phyloP scores from a whole-genome alignment of 345 rosid species.

The Hevea brasiliensis region DNA sequence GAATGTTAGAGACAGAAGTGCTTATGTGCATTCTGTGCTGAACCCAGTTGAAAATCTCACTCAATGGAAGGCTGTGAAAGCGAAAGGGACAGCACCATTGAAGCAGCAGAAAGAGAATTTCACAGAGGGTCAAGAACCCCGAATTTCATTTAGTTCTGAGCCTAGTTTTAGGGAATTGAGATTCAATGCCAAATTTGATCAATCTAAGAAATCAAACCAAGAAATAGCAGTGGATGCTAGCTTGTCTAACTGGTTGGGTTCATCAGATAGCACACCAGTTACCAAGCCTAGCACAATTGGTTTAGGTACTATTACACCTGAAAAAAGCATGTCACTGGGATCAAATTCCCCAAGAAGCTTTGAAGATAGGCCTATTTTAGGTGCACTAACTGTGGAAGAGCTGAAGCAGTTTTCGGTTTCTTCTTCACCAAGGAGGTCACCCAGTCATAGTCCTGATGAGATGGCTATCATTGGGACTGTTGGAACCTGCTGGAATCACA shows the following conservation, averaged over 20 bases:
- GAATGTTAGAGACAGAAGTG: conserved; percentile 46
- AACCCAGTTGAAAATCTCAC: conserved; percentile 89
- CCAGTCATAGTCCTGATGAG: conserved; percentile 74
- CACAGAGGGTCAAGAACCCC: conserved; percentile 24
- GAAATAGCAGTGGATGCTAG: conserved; percentile 75
- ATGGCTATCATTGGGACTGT: conserved; percentile 83
- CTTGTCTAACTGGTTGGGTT: conserved; percentile 87
- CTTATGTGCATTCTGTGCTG: conserved; percentile 61
- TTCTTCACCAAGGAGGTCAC: conserved; percentile 78
- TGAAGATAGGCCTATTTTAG: conserved; percentile 84
- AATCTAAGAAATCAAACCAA: conserved; percentile 43
- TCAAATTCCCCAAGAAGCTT: conserved; percentile 50
- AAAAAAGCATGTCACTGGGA: conserved; percentile 42
- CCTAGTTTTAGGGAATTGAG: conserved; percentile 38
- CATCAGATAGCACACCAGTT: conserved; percentile 50
- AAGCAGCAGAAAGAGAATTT: conserved; percentile 71
- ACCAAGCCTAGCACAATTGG: conserved; percentile 38
- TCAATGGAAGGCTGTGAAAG: conserved; percentile 85
- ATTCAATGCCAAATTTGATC: conserved; percentile 41
- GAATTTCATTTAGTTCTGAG: conserved; percentile 23
- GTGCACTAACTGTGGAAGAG: conserved; percentile 85
- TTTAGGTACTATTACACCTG: conserved; percentile 33
- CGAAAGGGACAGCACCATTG: conserved; percentile 45
- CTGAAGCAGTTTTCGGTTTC: conserved; percentile 70
- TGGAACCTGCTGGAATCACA: conserved; percentile 73